Conservation (phyloP, 2,329 filamentous ascomycete species). For the Fusarium bactridioides region DNA sequence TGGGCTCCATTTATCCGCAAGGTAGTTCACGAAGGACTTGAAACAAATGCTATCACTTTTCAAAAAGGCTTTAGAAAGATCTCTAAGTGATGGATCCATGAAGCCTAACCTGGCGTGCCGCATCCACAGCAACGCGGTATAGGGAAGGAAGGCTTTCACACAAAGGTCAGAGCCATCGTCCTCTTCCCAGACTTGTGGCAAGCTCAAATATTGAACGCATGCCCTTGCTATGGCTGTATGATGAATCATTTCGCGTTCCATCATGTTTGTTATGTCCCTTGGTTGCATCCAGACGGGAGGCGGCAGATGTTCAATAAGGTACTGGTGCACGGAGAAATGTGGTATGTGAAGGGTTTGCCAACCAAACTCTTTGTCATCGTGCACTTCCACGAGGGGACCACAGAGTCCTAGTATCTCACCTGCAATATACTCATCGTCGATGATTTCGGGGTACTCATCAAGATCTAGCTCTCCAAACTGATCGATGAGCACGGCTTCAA, state of each 20-base stretch:
- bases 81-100: rapidly evolving
- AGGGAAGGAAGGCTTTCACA: rapidly evolving
- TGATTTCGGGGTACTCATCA: slow-evolving; percentile 37
- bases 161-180: rapidly evolving
- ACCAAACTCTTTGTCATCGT: rapidly evolving
- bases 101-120: rapidly evolving
- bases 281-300: background rate
- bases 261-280: rapidly evolving
- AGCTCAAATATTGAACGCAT: background rate
- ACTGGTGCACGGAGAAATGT: slow-evolving; percentile 35
- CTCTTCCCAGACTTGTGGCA: background rate
- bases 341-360: slow-evolving; percentile 13
- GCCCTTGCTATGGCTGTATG: background rate
- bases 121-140: rapidly evolving
- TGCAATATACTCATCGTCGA: slow-evolving; percentile 43
- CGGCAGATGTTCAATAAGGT: background rate
- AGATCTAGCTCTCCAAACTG: slow-evolving; percentile 22
- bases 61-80: rapidly evolving
- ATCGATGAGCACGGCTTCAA: slow-evolving; percentile 36
- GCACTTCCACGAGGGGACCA: slow-evolving; percentile 43
- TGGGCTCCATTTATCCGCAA: rapidly evolving
- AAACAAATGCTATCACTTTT: rapidly evolving
- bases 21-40: rapidly evolving
- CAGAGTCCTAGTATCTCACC: slow-evolving; percentile 42
- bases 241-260: rapidly evolving